Base-by-base conservation (phyloP, 2,329 filamentous ascomycete genomes). In the Colletotrichum aenigma region DNA sequence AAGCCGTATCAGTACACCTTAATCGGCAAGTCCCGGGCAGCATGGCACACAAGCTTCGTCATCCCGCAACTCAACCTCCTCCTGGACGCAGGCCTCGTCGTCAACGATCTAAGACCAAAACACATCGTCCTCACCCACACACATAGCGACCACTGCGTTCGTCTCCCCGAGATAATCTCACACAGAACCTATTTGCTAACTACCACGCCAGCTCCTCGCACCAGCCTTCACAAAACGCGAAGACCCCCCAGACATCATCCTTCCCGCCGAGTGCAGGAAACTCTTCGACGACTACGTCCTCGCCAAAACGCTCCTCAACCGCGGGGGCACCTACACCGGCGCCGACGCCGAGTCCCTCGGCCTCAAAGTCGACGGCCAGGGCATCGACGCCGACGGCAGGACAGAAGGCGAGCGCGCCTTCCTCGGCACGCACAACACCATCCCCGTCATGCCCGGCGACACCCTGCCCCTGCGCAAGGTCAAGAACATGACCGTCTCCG, bases 31-130 rank as follows among this genome's bases (percentile, higher is more conserved):
- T 89, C 87, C 9, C 86, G 87, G 16, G 88, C 88, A 8, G 87
- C 87, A 16, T 89, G 87, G 88, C 87, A 89, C 80, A 89, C 88
- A 3, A 88, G 87, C 7, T 89, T 89, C 74, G 81, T 89, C 61
- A 85, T 89, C 66, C 87, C 88, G 2, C 85, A 88, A 76, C 86
- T 89, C 66, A 87, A 88, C 73, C 82, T 89, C 30, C 85, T 89
- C 6, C 86, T 89, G 38, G 88, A 89, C 79, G 87, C 87, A 3
- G 88, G 88, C 3, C 82, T 89, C 52, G 81, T 82, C 70, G 84
- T 89, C 78, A 88, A 88, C 81, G 85, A 84, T 34, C 78, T 82
- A 3, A 84, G 88, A 0, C 88, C 88, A 0, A 88, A 87, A 65
- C 87, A 89, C 79, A 83, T 89, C 76, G 89, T 89, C 77, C 80